Percentiles rank a stretch among this genome's conserved stretches.
These are phyloP conservation scores for Chalara sp. DNA, from an alignment of 2,329 filamentous ascomycete species.

Conservation along the genomic window DNA sequence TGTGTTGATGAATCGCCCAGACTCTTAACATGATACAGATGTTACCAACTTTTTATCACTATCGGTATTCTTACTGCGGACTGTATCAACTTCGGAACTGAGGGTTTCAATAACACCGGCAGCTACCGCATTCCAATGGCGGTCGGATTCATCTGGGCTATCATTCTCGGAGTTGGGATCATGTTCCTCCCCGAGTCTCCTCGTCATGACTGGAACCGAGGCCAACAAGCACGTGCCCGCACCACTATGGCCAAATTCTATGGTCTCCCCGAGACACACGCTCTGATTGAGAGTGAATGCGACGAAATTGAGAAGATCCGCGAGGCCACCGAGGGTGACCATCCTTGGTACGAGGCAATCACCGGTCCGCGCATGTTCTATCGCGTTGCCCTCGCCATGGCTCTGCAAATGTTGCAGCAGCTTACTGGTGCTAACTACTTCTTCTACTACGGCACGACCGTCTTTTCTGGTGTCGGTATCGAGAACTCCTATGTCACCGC, in stretches of 20 bases:
- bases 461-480: conserved; percentile 55
- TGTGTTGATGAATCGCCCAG: background rate
- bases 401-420: conserved; percentile 61
- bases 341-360: conserved; percentile 61
- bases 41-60: conserved; percentile 71
- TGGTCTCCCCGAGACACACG: conserved; percentile 37
- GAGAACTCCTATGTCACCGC: conserved; percentile 62
- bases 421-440: conserved; percentile 59
- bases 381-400: conserved; percentile 56
- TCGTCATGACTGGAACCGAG: conserved; percentile 44
- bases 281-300: conserved; percentile 43
- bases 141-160: conserved; percentile 44
- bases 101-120: conserved; percentile 28
- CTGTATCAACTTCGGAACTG: conserved; percentile 44
- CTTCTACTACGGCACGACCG: conserved; percentile 59
- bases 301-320: conserved; percentile 41
- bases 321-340: conserved; percentile 37
- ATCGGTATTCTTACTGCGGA: conserved; percentile 57
- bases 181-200: conserved; percentile 49
- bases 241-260: conserved; percentile 46
- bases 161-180: conserved; percentile 46
- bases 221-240: conserved; percentile 41
- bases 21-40: conserved; percentile 26
- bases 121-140: conserved; percentile 60
- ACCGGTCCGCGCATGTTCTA: conserved; percentile 53